These are phyloP conservation scores for Inonotus hispidus DNA, from an alignment of 1,284 basidiomycete genomes.

Conservation along the genomic window DNA sequence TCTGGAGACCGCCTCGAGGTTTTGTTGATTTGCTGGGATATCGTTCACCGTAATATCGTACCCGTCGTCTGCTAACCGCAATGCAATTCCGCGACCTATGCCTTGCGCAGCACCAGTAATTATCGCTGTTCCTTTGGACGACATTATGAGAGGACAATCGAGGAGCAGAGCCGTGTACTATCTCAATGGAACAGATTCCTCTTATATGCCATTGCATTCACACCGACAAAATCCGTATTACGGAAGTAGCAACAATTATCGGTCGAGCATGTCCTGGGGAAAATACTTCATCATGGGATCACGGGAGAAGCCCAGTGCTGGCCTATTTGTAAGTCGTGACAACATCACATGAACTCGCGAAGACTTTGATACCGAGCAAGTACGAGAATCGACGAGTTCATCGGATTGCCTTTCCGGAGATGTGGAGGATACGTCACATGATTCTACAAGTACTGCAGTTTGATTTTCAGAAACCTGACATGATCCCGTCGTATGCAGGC, in stretches of 20 bases:
- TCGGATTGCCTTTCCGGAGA: too few species aligned
- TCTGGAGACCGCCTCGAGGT: conserved; percentile 4
- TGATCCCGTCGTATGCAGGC: conserved; percentile 22
- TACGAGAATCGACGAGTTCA: too few species aligned
- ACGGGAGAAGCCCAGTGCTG: too few species aligned
- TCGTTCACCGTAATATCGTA: conserved; percentile 21
- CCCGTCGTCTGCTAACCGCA: conserved; percentile 20
- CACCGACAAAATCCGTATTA: neutral
- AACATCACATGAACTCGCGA: too few species aligned
- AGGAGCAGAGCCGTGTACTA: neutral
- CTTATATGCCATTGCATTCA: neutral
- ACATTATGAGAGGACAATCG: neutral
- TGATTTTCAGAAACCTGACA: conserved; percentile 15
- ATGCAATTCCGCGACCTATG: conserved; percentile 20
- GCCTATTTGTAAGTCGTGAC: too few species aligned
- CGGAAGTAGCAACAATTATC: too few species aligned
- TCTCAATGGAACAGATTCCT: neutral
- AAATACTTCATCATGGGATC: too few species aligned
- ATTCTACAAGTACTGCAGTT: neutral
- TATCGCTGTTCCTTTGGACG: conserved; percentile 10
- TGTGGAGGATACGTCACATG: too few species aligned
- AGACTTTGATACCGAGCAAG: too few species aligned
- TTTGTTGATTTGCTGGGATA: neutral
- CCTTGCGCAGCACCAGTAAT: conserved; percentile 23
- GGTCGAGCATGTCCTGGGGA: too few species aligned